Evolutionary conservation across 2,329 filamentous ascomycete species (phyloP).

Genomic region (Monilinia polystroma): DNA sequence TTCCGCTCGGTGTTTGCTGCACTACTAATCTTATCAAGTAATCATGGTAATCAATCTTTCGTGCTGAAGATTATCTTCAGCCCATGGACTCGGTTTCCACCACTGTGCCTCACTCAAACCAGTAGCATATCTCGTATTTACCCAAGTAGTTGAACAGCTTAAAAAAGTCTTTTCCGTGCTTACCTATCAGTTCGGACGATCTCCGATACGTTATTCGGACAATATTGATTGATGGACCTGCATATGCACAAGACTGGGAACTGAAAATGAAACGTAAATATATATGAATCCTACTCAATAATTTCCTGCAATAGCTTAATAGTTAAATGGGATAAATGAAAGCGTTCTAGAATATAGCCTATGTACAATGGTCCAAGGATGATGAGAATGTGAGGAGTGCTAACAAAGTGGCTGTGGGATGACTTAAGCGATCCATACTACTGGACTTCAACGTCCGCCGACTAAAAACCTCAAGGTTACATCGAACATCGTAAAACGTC

Average conservation of each 20-base stretch:
- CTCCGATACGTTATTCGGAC: constrained; percentile 10
- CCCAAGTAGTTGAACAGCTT: not conserved
- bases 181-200: not conserved
- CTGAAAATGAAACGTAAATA: constrained; percentile 13
- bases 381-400: not conserved
- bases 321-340: not conserved
- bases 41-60: not conserved
- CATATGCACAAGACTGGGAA: constrained; percentile 8
- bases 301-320: not conserved
- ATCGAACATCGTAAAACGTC: constrained; percentile 6
- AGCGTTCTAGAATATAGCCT: constrained; percentile 6
- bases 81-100: constrained; percentile 17
- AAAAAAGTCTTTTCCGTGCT: not conserved
- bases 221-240: constrained; percentile 18
- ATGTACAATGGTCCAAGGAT: not conserved
- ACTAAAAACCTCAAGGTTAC: constrained; percentile 4
- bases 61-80: constrained; percentile 10
- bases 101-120: not conserved
- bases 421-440: constrained; percentile 15
- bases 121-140: constrained; percentile 14
- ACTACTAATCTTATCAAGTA: not conserved
- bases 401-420: constrained; percentile 1
- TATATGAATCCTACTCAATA: constrained; percentile 16
- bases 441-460: not conserved
- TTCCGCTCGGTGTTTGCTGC: not conserved